These are phyloP conservation scores for Monosporascus sp. DNA, from an alignment of 2,329 filamentous ascomycete genomes.

Conservation along the genomic window DNA sequence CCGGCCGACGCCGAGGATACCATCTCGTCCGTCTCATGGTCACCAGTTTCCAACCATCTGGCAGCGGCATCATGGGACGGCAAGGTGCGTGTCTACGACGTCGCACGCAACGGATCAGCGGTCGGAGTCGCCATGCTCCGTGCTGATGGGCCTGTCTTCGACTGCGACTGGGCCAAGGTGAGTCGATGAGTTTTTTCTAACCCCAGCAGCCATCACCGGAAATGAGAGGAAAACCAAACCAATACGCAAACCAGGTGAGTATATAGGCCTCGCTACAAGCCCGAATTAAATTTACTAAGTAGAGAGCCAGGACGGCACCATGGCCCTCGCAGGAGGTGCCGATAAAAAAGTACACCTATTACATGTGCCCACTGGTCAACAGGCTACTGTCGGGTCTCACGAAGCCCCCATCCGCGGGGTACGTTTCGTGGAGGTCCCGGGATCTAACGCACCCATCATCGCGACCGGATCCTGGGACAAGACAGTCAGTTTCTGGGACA, in stretches of 20 bases:
- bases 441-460: slow-evolving; percentile 17
- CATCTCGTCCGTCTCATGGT: slow-evolving; percentile 32
- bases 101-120: slow-evolving; percentile 16
- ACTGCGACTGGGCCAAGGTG: slow-evolving; percentile 34
- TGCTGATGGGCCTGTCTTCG: slow-evolving; percentile 24
- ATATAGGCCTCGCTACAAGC: not conserved
- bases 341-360: slow-evolving; percentile 27
- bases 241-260: slow-evolving; percentile 20
- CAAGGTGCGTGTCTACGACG: slow-evolving; percentile 31
- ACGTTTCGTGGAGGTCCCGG: slow-evolving; percentile 26
- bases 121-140: slow-evolving; percentile 18
- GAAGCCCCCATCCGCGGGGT: slow-evolving; percentile 26
- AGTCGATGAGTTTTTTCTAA: slow-evolving; percentile 26
- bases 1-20: slow-evolving; percentile 27
- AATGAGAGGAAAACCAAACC: slow-evolving; percentile 13
- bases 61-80: slow-evolving; percentile 32
- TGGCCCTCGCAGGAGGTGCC: slow-evolving; percentile 26
- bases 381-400: slow-evolving; percentile 23
- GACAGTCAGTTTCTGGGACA: slow-evolving; percentile 53
- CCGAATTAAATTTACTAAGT: not conserved
- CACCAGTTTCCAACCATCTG: slow-evolving; percentile 25
- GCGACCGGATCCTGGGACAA: slow-evolving; percentile 47
- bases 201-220: slow-evolving; percentile 17
- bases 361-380: slow-evolving; percentile 22
- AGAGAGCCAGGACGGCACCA: slow-evolving; percentile 26